These are phyloP conservation scores for Aegilops speltoides DNA, from an alignment of 176 grass and related monocot genomes.

Conservation along the genomic window DNA sequence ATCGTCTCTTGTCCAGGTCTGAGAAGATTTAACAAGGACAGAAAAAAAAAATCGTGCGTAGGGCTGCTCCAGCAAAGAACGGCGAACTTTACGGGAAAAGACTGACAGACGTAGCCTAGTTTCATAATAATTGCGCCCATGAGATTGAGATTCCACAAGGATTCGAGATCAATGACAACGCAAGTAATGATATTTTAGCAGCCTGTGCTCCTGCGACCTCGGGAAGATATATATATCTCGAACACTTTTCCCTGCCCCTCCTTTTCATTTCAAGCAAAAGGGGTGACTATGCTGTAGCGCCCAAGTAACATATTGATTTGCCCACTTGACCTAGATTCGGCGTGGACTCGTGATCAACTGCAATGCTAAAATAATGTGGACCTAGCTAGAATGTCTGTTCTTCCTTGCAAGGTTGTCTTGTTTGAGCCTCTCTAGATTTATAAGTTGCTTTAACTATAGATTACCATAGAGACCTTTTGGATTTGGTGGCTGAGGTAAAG, in stretches of 20 bases:
- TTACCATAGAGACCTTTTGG: no score
- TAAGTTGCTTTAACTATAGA: not conserved
- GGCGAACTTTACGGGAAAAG: not conserved
- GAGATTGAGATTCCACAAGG: slow-evolving; percentile 29
- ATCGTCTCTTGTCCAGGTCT: no score
- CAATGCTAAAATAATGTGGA: slow-evolving; percentile 12
- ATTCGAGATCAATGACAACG: slow-evolving; percentile 39
- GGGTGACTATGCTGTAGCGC: slow-evolving; percentile 6
- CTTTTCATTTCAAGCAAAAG: slow-evolving; percentile 31
- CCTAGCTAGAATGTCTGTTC: not conserved
- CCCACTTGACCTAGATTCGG: slow-evolving; percentile 34
- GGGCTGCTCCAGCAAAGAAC: not conserved
- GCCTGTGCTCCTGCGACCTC: not conserved
- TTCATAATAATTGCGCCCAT: slow-evolving; percentile 38
- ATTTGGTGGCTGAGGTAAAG: no score
- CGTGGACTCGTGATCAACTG: slow-evolving; percentile 19
- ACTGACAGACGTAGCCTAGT: not conserved
- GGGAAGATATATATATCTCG: slow-evolving; percentile 1
- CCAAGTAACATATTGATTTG: slow-evolving; percentile 30
- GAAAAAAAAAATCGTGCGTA: not conserved
- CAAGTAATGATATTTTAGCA: not conserved
- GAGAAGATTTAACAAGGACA: no score
- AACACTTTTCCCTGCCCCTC: slow-evolving; percentile 5
- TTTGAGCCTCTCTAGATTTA: not conserved
- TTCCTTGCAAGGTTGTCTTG: not conserved